Evolutionary conservation across 371 early-diverging fungal species (phyloP), one percentile per base, ranked within the genome.

Genomic region (Apophysomyces ossiformis): DNA sequence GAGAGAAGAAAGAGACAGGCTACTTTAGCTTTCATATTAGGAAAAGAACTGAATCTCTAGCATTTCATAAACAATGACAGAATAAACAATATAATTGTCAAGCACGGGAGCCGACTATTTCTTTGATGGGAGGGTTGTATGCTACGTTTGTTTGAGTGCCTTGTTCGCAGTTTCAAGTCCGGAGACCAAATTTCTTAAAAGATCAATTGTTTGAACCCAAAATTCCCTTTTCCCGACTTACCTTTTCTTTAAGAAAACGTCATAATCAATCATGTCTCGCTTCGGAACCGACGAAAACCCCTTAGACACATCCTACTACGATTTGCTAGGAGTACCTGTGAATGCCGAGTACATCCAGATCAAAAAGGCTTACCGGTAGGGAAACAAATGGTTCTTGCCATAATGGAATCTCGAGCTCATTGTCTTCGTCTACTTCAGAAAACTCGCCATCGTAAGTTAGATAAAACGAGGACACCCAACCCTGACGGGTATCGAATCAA

Each of bases 301-400:
- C 15, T 63, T 87, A 18, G 92, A 92, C 58, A 84, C 84, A 58
- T 88, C 92, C 70, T 84, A 93, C 77, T 99, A 99, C 76, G 96
- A 96, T 45, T 73, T 95, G 41, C 87, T 99, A 11, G 92, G 87
- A 9, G 91, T 99, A 12, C 70, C 86, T 4, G 75, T 88, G 7
- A 82, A 84, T 60, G 99, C 99, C 21, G 90, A 94, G 4, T 86
- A 89, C 21, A 82, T 85, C 4, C 90, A 93, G 67, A 96, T 99
- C 69, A 97, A 97, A 70, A 97, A 97, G 76, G 93, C 93, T 37
- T 99, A 96, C 82, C 93, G 96, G 82, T 82, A 74, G 69, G 67
- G 41, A 11, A 13, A 38, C 36, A 7, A 15, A 58, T 37, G 13
- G 61, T 7, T 46, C 26, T 16, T 38, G 13, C 13, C 13, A 21